Evolutionary conservation across 345 rosid genomes (phyloP).

Genomic region (Eucalyptus urophylla): DNA sequence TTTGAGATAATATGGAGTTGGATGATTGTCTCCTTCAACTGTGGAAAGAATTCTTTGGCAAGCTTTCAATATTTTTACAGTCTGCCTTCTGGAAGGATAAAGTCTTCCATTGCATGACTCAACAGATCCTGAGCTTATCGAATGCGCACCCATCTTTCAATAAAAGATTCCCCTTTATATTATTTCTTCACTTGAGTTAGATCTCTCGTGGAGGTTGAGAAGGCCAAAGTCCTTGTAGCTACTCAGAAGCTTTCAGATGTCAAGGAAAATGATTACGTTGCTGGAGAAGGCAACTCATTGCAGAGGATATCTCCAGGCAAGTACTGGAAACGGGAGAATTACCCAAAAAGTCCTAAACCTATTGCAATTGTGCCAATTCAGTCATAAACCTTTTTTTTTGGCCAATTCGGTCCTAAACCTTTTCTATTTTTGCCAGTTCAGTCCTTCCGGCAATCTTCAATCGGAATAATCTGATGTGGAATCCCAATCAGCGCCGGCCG

Average conservation of each 20-base stretch:
- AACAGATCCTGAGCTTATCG: not conserved
- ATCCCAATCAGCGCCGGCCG: too few relatives aligned
- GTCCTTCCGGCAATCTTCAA: too few relatives aligned
- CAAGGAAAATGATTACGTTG: conserved; percentile 54
- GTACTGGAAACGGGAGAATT: too few relatives aligned
- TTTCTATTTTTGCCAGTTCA: too few relatives aligned
- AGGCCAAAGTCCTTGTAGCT: conserved; percentile 66
- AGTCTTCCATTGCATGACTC: not conserved
- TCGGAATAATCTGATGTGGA: too few relatives aligned
- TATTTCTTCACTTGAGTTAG: not conserved
- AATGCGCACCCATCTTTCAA: not conserved
- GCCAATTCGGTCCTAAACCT: too few relatives aligned
- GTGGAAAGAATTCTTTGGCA: not conserved
- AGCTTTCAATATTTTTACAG: not conserved
- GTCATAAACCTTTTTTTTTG: too few relatives aligned
- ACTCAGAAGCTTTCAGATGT: conserved; percentile 59
- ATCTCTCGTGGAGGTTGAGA: conserved; percentile 66
- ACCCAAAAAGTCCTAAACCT: too few relatives aligned
- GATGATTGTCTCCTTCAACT: not conserved
- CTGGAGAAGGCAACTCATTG: conserved; percentile 79
- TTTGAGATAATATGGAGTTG: not conserved
- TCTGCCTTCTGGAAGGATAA: not conserved
- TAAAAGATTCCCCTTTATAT: not conserved
- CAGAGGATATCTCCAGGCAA: conserved; percentile 60
- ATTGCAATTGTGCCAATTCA: too few relatives aligned